These are phyloP conservation scores for Heritiera littoralis DNA, from an alignment of 345 rosid genomes.

Conservation along the genomic window DNA sequence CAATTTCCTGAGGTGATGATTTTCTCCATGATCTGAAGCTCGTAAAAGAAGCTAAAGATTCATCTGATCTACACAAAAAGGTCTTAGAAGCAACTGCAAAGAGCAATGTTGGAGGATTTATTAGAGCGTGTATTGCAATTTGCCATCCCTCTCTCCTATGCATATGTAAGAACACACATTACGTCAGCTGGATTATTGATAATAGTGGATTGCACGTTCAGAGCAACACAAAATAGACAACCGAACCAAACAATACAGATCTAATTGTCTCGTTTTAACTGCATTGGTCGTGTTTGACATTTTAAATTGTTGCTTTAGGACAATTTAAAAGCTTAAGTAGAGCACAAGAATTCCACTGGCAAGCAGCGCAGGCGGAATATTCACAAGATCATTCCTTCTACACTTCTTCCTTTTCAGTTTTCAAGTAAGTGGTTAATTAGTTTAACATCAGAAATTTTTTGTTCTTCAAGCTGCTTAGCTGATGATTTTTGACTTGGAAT, in stretches of 20 bases:
- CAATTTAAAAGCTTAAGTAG: neutral
- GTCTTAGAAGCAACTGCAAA: neutral
- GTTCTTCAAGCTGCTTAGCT: too few relatives aligned
- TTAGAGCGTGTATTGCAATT: neutral
- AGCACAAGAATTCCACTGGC: neutral
- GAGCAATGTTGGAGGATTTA: neutral
- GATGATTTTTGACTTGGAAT: neutral
- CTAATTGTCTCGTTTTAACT: neutral
- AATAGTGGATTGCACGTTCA: neutral
- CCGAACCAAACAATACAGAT: neutral
- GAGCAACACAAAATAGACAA: neutral
- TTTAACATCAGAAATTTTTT: neutral
- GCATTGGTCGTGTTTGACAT: neutral
- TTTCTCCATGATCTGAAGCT: neutral
- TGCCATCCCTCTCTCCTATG: neutral
- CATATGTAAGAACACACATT: neutral
- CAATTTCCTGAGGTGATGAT: too few relatives aligned
- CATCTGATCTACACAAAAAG: neutral
- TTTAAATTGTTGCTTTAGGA: neutral
- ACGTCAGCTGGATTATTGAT: neutral
- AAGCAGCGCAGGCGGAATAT: constrained; percentile 6
- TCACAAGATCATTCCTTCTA: constrained; percentile 11
- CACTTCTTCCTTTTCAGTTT: neutral
- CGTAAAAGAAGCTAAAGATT: neutral
- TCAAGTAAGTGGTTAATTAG: neutral